These are phyloP conservation scores for Cladosporium sp. DNA, from an alignment of 2,329 filamentous ascomycete species.

Conservation along the genomic window DNA sequence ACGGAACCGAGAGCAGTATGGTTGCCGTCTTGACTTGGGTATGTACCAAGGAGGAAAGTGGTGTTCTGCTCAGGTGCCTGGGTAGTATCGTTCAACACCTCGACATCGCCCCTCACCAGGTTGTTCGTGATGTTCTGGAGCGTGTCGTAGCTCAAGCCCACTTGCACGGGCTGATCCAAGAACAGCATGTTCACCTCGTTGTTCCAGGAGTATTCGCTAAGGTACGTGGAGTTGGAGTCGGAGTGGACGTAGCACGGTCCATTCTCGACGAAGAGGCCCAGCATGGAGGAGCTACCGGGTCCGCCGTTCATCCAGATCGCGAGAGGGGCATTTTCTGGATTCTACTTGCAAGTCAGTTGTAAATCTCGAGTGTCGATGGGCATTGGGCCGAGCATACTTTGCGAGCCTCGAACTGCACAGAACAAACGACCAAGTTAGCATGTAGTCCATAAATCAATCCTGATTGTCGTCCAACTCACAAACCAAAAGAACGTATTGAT, in stretches of 20 bases:
- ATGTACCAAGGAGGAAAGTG: slow-evolving; percentile 55
- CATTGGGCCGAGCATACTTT: neutral
- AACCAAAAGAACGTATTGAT: slow-evolving; percentile 57
- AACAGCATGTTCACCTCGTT: slow-evolving; percentile 59
- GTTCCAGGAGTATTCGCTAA: slow-evolving; percentile 64
- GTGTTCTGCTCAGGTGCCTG: slow-evolving; percentile 50
- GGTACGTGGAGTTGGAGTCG: slow-evolving; percentile 52
- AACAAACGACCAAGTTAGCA: neutral
- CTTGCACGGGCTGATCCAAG: slow-evolving; percentile 63
- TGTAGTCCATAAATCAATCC: no score
- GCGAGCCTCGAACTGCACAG: neutral
- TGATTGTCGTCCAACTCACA: neutral
- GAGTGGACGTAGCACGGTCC: slow-evolving; percentile 56
- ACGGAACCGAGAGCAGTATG: slow-evolving; percentile 52
- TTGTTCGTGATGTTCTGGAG: slow-evolving; percentile 41
- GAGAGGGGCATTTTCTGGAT: slow-evolving; percentile 55
- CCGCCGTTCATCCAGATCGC: slow-evolving; percentile 62
- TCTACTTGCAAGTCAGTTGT: slow-evolving; percentile 31
- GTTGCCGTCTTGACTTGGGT: slow-evolving; percentile 47
- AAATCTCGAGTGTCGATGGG: neutral
- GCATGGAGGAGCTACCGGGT: slow-evolving; percentile 54
- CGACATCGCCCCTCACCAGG: slow-evolving; percentile 25
- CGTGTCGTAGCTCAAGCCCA: slow-evolving; percentile 55
- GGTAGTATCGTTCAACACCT: slow-evolving; percentile 21
- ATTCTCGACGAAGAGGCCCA: slow-evolving; percentile 51